Evolutionary conservation across 2,329 filamentous ascomycete genomes (phyloP).

Genomic region (Clonostachys rhizophaga): DNA sequence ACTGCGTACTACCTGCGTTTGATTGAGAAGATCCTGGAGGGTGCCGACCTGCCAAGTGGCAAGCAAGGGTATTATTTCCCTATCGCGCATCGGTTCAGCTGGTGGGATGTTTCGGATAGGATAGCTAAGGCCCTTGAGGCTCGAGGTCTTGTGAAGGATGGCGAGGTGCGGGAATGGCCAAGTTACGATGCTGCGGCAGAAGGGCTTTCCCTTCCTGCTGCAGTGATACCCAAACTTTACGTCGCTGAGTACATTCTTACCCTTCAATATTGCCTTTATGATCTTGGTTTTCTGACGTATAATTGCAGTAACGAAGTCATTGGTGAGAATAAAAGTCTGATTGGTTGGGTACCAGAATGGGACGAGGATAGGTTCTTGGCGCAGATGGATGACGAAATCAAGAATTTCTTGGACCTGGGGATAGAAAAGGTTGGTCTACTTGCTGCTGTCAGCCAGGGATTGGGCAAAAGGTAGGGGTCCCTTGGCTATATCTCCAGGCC

Average conservation of each 20-base stretch:
- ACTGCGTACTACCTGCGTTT: conserved; percentile 19
- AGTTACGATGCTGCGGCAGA: conserved; percentile 22
- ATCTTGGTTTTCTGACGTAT: not conserved
- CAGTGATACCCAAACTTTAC: conserved; percentile 13
- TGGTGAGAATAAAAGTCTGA: conserved; percentile 6
- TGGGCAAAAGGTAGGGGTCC: too few species aligned
- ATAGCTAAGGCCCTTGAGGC: conserved; percentile 16
- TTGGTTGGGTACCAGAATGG: conserved; percentile 20
- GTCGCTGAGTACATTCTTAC: conserved; percentile 14
- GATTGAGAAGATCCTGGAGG: conserved; percentile 7
- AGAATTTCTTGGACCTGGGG: conserved; percentile 10
- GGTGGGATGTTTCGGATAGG: conserved; percentile 19
- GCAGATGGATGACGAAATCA: conserved; percentile 17
- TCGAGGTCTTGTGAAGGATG: conserved; percentile 18
- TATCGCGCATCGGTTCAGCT: conserved; percentile 15
- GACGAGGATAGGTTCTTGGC: conserved; percentile 12
- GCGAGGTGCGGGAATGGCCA: conserved; percentile 16
- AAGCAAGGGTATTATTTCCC: conserved; percentile 27
- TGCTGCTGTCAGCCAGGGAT: too few species aligned
- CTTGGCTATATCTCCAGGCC: too few species aligned
- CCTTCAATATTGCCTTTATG: too few species aligned
- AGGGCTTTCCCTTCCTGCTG: conserved; percentile 17
- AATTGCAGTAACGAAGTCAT: conserved; percentile 6
- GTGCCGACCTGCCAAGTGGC: conserved; percentile 10
- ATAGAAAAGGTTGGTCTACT: too few species aligned